Evolutionary conservation across 345 rosid species (phyloP).

Genomic region (Melaleuca quinquenervia): DNA sequence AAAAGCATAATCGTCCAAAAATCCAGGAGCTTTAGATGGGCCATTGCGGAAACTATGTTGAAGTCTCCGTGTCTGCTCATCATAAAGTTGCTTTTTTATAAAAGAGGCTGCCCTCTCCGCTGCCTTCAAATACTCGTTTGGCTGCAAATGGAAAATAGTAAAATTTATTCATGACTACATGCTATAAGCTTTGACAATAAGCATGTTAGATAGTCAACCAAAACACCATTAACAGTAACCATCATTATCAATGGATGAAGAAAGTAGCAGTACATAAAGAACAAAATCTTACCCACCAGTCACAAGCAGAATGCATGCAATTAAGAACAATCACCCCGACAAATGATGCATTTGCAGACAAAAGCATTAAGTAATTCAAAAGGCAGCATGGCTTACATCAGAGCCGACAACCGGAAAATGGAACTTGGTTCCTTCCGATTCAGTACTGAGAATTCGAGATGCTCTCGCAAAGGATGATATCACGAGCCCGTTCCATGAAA

Average conservation of each 20-base stretch:
- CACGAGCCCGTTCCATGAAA: conserved; percentile 89
- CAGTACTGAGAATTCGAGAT: conserved; percentile 58
- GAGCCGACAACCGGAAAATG: conserved; percentile 62
- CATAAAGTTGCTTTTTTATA: conserved; percentile 53
- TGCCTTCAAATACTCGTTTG: conserved; percentile 62
- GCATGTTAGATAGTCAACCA: not conserved
- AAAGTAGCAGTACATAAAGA: not conserved
- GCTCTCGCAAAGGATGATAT: conserved; percentile 88
- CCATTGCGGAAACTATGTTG: conserved; percentile 82
- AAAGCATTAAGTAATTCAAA: not conserved
- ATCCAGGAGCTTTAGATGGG: conserved; percentile 91
- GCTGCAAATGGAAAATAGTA: conserved; percentile 28
- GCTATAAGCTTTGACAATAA: not conserved
- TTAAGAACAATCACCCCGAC: not conserved
- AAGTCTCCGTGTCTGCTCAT: conserved; percentile 45
- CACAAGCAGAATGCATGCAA: not conserved
- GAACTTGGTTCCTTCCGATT: conserved; percentile 35
- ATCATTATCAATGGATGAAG: not conserved
- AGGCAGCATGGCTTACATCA: conserved; percentile 38
- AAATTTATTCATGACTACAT: not conserved
- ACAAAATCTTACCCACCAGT: not conserved
- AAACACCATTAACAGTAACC: not conserved
- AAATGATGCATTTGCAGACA: not conserved
- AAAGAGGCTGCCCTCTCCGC: conserved; percentile 83
- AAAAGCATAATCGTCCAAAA: conserved; percentile 91